Percentiles rank a stretch among this genome's conserved stretches.
phyloP scores from a whole-genome alignment of 192 early-diverging fungal species.

The Umbelopsis vinacea region DNA sequence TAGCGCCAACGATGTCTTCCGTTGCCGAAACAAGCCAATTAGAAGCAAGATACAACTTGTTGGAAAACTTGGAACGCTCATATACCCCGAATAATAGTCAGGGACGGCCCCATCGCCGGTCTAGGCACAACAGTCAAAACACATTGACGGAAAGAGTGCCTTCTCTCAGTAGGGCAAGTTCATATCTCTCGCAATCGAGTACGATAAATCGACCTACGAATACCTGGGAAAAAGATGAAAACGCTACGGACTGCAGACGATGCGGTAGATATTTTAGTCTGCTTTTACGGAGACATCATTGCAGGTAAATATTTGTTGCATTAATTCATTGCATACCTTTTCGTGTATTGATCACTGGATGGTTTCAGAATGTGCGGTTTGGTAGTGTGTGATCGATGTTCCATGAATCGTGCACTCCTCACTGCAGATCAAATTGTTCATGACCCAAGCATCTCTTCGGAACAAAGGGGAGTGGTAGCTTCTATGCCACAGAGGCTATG shows the following conservation, averaged over 20 bases:
- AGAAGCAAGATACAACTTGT: neutral
- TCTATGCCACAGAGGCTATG: constrained; percentile 23
- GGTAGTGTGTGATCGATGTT: constrained; percentile 29
- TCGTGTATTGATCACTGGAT: neutral
- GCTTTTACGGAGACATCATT: constrained; percentile 28
- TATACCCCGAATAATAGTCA: neutral
- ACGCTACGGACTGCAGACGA: constrained; percentile 21
- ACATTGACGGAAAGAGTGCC: neutral
- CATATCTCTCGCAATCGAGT: neutral
- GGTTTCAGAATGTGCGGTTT: constrained; percentile 25
- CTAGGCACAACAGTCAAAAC: neutral
- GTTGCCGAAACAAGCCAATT: neutral
- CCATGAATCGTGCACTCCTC: constrained; percentile 21
- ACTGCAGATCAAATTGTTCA: constrained; percentile 10
- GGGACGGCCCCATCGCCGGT: too few species aligned
- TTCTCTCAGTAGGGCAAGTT: neutral
- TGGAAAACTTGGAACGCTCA: neutral
- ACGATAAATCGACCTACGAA: neutral
- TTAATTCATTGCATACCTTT: neutral
- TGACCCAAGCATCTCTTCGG: neutral
- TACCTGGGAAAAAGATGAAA: constrained; percentile 28
- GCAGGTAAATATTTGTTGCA: constrained; percentile 14
- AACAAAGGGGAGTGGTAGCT: constrained; percentile 2
- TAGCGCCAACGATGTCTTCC: neutral
- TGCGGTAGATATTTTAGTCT: constrained; percentile 25